Conservation (phyloP, 2,329 filamentous ascomycete species). For the Eurotiales sp. region DNA sequence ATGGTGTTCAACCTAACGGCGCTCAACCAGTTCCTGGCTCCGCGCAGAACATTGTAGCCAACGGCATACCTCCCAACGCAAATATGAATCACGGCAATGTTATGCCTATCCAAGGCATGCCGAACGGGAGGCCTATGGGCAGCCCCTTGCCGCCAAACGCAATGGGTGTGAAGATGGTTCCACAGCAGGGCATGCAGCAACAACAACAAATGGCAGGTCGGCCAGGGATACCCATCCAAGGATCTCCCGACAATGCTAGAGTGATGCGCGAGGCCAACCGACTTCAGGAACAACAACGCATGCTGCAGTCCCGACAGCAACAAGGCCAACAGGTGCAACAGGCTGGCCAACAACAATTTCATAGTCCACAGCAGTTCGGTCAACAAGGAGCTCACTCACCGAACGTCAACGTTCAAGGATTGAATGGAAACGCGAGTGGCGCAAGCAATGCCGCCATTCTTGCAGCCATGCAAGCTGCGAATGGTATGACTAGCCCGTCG, state of each 20-base stretch:
- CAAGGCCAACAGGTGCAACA: conserved; percentile 31
- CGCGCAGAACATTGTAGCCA: conserved; percentile 43
- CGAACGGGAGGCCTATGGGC: conserved; percentile 43
- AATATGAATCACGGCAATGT: conserved; percentile 36
- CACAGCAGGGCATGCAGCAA: conserved; percentile 58
- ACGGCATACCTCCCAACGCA: conserved; percentile 40
- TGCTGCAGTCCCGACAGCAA: conserved; percentile 54
- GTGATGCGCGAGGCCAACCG: conserved; percentile 47
- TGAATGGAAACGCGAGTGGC: conserved; percentile 19
- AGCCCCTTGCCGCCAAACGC: conserved; percentile 50
- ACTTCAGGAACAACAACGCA: conserved; percentile 53
- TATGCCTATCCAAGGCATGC: conserved; percentile 41
- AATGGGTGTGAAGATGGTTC: conserved; percentile 55
- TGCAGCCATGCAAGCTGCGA: conserved; percentile 40
- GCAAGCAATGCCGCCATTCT: conserved; percentile 41
- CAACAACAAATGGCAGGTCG: conserved; percentile 32
- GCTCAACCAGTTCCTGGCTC: conserved; percentile 35
- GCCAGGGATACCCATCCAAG: conserved; percentile 51
- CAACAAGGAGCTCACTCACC: conserved; percentile 43
- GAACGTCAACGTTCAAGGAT: conserved; percentile 36
- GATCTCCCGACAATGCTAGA: conserved; percentile 47
- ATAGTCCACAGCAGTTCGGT: conserved; percentile 45
- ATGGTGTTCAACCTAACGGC: conserved; percentile 35
- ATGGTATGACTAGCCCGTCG: conserved; percentile 43
- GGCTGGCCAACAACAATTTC: conserved; percentile 38